phyloP scores from a whole-genome alignment of 441 rosid genomes.

The Jatropha multifida region DNA sequence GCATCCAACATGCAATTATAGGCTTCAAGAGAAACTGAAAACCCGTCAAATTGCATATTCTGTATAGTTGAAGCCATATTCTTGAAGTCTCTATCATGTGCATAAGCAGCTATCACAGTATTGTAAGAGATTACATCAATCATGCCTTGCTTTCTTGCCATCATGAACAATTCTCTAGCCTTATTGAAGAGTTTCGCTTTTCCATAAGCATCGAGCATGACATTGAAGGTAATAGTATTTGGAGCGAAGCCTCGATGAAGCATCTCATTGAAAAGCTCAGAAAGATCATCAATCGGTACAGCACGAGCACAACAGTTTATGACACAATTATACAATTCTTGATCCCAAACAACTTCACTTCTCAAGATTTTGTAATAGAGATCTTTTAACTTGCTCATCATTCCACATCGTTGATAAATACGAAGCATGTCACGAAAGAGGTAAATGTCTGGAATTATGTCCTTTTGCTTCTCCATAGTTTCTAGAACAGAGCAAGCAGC shows the following conservation, averaged over 20 bases:
- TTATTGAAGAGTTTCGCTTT: constrained; percentile 75
- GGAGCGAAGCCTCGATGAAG: constrained; percentile 64
- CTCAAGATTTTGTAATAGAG: constrained; percentile 57
- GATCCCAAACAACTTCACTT: constrained; percentile 74
- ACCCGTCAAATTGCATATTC: constrained; percentile 87
- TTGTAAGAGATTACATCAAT: constrained; percentile 82
- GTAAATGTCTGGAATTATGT: constrained; percentile 66
- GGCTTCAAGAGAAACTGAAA: constrained; percentile 86
- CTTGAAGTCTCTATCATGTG: constrained; percentile 52
- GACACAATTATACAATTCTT: constrained; percentile 78
- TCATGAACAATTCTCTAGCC: constrained; percentile 52
- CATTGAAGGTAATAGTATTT: constrained; percentile 61
- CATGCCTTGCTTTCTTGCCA: constrained; percentile 66
- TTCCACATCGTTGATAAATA: constrained; percentile 67
- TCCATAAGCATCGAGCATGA: constrained; percentile 80
- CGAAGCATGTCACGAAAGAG: constrained; percentile 83
- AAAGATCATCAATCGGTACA: constrained; percentile 72
- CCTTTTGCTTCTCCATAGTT: constrained; percentile 58
- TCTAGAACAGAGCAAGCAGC: constrained; percentile 73
- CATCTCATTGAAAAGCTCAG: constrained; percentile 74
- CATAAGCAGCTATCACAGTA: constrained; percentile 77
- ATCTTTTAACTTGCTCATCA: constrained; percentile 48
- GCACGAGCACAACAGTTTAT: constrained; percentile 88
- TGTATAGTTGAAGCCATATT: constrained; percentile 58
- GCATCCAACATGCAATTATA: constrained; percentile 82